These are phyloP conservation scores for Cyphellophora europaea DNA, from an alignment of 2,329 filamentous ascomycete species.

Conservation along the genomic window DNA sequence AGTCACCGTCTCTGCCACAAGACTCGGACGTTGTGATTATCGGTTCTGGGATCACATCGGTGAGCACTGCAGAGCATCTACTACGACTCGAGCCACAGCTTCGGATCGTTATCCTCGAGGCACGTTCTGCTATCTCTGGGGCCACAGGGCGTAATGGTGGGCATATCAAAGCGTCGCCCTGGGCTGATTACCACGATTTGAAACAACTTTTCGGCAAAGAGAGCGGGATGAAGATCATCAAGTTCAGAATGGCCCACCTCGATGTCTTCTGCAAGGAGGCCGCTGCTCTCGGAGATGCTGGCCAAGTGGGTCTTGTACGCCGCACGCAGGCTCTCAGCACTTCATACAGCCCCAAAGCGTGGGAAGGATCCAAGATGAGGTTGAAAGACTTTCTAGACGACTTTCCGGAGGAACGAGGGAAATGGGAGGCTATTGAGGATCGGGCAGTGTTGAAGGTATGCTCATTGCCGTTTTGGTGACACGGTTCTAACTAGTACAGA, in stretches of 20 bases:
- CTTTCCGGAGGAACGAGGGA: slow-evolving; percentile 11
- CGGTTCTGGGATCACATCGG: slow-evolving; percentile 28
- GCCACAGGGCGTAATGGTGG: slow-evolving; percentile 30
- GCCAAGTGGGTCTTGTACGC: slow-evolving; percentile 13
- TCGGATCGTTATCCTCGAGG: slow-evolving; percentile 25
- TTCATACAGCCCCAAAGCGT: slow-evolving; percentile 8
- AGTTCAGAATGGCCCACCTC: slow-evolving; percentile 11
- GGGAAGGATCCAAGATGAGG: slow-evolving; percentile 11
- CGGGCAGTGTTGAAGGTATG: slow-evolving; percentile 14
- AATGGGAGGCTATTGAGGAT: slow-evolving; percentile 9
- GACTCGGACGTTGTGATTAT: slow-evolving; percentile 24
- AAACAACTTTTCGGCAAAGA: slow-evolving; percentile 10
- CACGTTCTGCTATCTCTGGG: slow-evolving; percentile 26
- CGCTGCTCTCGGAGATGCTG: slow-evolving; percentile 10
- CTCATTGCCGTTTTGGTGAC: slow-evolving; percentile 3
- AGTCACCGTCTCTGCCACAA: slow-evolving; percentile 16
- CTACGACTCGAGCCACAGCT: slow-evolving; percentile 20
- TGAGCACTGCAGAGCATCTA: slow-evolving; percentile 24
- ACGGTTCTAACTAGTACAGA: background rate
- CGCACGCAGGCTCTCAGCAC: slow-evolving; percentile 10
- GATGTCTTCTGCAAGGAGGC: slow-evolving; percentile 13
- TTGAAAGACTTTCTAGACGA: slow-evolving; percentile 10
- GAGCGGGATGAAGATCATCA: slow-evolving; percentile 21
- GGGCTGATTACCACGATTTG: slow-evolving; percentile 10
- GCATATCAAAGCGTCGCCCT: slow-evolving; percentile 20